Percentiles rank a stretch among this genome's conserved stretches.
These are phyloP conservation scores for Tranzscheliella williamsii DNA, from an alignment of 1,284 basidiomycete genomes.

Conservation along the genomic window DNA sequence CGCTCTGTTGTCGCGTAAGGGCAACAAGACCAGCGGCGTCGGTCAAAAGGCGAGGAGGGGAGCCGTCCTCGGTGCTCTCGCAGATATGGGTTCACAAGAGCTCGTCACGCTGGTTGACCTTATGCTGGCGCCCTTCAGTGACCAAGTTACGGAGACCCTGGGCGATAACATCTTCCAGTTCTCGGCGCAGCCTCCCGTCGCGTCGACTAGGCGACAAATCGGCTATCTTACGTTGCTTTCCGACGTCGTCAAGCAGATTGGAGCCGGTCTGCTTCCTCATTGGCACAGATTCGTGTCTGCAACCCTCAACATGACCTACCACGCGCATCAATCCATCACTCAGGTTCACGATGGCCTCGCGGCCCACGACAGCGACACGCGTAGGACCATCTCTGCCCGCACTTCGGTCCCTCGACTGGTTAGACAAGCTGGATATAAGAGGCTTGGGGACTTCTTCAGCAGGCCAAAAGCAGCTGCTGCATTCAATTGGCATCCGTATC, in stretches of 20 bases:
- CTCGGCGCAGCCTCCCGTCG: constrained; percentile 19
- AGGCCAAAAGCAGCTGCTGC: constrained; percentile 53
- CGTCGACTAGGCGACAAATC: constrained; percentile 42
- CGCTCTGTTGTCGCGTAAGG: constrained; percentile 79
- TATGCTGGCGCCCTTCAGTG: constrained; percentile 80
- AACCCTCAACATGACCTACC: constrained; percentile 47
- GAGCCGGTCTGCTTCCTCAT: constrained; percentile 28
- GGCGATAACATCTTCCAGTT: constrained; percentile 27
- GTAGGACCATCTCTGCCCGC: constrained; percentile 16
- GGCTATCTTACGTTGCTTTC: constrained; percentile 62
- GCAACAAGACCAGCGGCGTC: constrained; percentile 68
- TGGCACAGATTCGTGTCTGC: constrained; percentile 48
- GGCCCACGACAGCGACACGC: not conserved
- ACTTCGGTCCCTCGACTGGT: constrained; percentile 63
- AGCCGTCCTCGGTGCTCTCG: constrained; percentile 76
- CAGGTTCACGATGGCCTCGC: constrained; percentile 13
- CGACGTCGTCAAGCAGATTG: constrained; percentile 57
- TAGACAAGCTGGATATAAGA: constrained; percentile 81
- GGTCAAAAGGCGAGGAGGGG: constrained; percentile 68
- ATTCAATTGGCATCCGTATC: constrained; percentile 77
- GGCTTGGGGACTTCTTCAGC: constrained; percentile 85
- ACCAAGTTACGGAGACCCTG: constrained; percentile 35
- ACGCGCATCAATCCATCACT: constrained; percentile 30
- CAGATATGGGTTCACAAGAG: constrained; percentile 74
- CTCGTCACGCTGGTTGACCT: constrained; percentile 79